These are phyloP conservation scores for Geotrichum candidum DNA, from an alignment of 1,139 yeast species.

Conservation along the genomic window DNA sequence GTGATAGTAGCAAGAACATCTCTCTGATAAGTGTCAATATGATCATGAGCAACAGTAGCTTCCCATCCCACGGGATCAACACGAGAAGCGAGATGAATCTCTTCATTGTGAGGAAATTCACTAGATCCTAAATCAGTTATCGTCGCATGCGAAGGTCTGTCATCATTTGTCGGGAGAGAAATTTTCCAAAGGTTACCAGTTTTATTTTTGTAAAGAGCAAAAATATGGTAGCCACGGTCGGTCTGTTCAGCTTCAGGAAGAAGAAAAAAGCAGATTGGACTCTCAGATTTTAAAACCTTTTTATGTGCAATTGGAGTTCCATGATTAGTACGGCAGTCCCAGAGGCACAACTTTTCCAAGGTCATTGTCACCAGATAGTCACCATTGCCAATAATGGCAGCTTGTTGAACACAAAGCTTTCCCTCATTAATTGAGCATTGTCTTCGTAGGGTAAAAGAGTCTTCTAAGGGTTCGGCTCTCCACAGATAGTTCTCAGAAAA, in stretches of 20 bases:
- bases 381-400: constrained; percentile 53
- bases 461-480: constrained; percentile 27
- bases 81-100: constrained; percentile 46
- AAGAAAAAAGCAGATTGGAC: constrained; percentile 41
- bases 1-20: constrained; percentile 58
- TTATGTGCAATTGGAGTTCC: constrained; percentile 24
- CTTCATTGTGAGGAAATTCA: constrained; percentile 24
- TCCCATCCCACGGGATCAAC: constrained; percentile 65
- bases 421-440: constrained; percentile 27
- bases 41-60: constrained; percentile 35
- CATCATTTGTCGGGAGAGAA: constrained; percentile 7
- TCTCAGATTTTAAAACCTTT: constrained; percentile 21
- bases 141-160: background rate
- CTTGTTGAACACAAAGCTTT: constrained; percentile 40
- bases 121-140: constrained; percentile 17
- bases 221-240: constrained; percentile 39
- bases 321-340: constrained; percentile 48
- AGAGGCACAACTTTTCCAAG: constrained; percentile 44
- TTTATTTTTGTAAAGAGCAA: constrained; percentile 39
- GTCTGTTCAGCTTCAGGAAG: constrained; percentile 42
- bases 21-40: constrained; percentile 38
- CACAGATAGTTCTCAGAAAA: constrained; percentile 34
- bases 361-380: constrained; percentile 44
- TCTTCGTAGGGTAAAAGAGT: constrained; percentile 28
- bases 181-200: constrained; percentile 20